phyloP scores from a whole-genome alignment of 371 early-diverging fungal genomes.

The Scutellospora calospora region DNA sequence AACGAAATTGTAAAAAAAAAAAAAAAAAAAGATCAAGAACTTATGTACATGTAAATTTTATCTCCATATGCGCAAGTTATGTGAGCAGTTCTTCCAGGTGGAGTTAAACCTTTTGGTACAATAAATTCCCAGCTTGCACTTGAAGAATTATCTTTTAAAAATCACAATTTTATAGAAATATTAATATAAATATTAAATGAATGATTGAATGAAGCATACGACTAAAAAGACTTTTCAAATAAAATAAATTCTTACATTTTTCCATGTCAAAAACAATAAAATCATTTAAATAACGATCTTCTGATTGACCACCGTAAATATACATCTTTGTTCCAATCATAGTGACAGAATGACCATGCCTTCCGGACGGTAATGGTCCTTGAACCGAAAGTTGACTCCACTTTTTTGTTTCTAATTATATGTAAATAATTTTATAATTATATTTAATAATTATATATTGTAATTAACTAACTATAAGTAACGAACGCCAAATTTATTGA shows the following conservation, averaged over 20 bases:
- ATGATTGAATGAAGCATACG: too few relatives aligned
- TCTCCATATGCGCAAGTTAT: slow-evolving; percentile 63
- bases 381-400: slow-evolving; percentile 65
- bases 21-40: slow-evolving; percentile 43
- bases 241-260: slow-evolving; percentile 56
- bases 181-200: too few relatives aligned
- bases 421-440: neutral
- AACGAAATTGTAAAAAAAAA: neutral
- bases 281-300: slow-evolving; percentile 74
- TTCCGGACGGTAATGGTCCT: slow-evolving; percentile 66
- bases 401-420: slow-evolving; percentile 40
- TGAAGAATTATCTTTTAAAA: slow-evolving; percentile 49
- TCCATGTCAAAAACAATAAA: slow-evolving; percentile 74
- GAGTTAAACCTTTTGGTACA: slow-evolving; percentile 59
- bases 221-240: too few relatives aligned
- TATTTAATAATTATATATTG: slow-evolving; percentile 7
- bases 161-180: neutral
- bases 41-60: slow-evolving; percentile 70
- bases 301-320: slow-evolving; percentile 76
- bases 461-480: slow-evolving; percentile 10
- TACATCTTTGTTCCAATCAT: slow-evolving; percentile 72
- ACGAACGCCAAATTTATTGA: neutral
- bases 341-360: slow-evolving; percentile 75
- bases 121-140: slow-evolving; percentile 65
- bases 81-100: slow-evolving; percentile 68